Conservation (phyloP, 805 yeast genomes). For the Zygoascus flipseniorum region DNA sequence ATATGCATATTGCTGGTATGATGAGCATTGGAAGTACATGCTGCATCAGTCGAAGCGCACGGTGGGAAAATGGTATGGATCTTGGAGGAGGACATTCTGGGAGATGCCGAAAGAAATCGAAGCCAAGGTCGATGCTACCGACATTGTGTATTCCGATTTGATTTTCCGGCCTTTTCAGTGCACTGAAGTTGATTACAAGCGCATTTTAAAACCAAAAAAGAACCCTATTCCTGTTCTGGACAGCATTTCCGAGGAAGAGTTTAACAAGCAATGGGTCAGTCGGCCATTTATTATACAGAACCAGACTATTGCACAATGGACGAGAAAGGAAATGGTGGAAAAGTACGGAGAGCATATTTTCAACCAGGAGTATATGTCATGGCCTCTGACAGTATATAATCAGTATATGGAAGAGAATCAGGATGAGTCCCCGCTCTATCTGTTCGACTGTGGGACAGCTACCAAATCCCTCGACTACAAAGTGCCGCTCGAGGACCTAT, state of each 20-base stretch:
- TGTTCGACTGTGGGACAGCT: constrained; percentile 67
- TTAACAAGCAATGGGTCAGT: constrained; percentile 38
- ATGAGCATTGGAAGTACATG: constrained; percentile 70
- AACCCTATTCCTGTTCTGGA: constrained; percentile 25
- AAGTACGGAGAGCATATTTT: constrained; percentile 54
- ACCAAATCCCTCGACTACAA: constrained; percentile 46
- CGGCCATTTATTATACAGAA: constrained; percentile 54
- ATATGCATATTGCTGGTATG: constrained; percentile 67
- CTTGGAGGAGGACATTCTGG: constrained; percentile 66
- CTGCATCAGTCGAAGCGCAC: constrained; percentile 31
- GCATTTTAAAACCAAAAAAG: constrained; percentile 42
- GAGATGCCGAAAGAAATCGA: constrained; percentile 26
- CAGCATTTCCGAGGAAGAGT: constrained; percentile 44
- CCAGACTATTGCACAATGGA: constrained; percentile 58
- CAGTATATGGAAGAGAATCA: constrained; percentile 51
- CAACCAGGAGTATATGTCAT: constrained; percentile 77
- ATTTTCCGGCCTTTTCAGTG: constrained; percentile 79
- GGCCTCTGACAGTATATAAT: constrained; percentile 58
- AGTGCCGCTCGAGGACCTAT: constrained; percentile 39
- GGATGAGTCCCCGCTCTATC: constrained; percentile 80
- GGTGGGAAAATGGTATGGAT: constrained; percentile 54
- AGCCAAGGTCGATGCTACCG: constrained; percentile 30
- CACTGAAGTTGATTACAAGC: constrained; percentile 54
- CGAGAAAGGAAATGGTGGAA: constrained; percentile 36
- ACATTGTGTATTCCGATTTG: constrained; percentile 58